These are phyloP conservation scores for Fraxinus nigra DNA, from an alignment of 305 asterid species.

Conservation along the genomic window DNA sequence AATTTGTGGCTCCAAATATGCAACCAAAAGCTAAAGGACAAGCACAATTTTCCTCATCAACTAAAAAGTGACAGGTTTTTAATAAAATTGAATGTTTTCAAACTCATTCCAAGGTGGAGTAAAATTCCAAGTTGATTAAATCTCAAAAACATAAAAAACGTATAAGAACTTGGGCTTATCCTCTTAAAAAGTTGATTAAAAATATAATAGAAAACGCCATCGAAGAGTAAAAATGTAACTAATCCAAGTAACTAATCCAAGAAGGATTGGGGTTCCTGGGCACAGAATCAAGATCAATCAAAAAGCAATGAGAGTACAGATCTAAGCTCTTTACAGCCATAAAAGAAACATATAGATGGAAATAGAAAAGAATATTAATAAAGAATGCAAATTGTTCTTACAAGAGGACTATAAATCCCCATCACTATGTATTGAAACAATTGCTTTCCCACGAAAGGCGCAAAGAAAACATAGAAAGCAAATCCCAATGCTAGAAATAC, in stretches of 20 bases:
- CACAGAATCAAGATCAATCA: constrained; percentile 32
- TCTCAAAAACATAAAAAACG: neutral
- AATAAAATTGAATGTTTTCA: constrained; percentile 14
- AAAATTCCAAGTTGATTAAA: neutral
- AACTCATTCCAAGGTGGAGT: constrained; percentile 7
- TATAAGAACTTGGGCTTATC: neutral
- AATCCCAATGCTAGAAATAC: constrained; percentile 98
- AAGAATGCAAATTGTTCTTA: constrained; percentile 30
- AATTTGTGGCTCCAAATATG: constrained; percentile 34
- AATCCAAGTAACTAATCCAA: constrained; percentile 14
- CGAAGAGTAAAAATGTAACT: constrained; percentile 5
- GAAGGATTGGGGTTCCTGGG: constrained; percentile 11
- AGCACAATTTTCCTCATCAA: constrained; percentile 26
- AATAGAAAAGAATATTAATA: constrained; percentile 21
- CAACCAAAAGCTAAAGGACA: constrained; percentile 35
- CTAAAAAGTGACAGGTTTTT: constrained; percentile 14
- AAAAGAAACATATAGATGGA: constrained; percentile 12
- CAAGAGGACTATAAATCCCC: constrained; percentile 96
- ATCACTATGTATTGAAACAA: constrained; percentile 72
- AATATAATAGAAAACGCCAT: neutral
- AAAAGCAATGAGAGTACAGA: constrained; percentile 38
- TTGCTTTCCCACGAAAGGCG: constrained; percentile 91
- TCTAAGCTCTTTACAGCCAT: constrained; percentile 35
- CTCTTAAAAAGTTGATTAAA: neutral
- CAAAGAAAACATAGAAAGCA: constrained; percentile 98